These are phyloP conservation scores for Globisporangium cylindrosporum DNA, from an alignment of 352 stramenopile genomes.

Conservation along the genomic window DNA sequence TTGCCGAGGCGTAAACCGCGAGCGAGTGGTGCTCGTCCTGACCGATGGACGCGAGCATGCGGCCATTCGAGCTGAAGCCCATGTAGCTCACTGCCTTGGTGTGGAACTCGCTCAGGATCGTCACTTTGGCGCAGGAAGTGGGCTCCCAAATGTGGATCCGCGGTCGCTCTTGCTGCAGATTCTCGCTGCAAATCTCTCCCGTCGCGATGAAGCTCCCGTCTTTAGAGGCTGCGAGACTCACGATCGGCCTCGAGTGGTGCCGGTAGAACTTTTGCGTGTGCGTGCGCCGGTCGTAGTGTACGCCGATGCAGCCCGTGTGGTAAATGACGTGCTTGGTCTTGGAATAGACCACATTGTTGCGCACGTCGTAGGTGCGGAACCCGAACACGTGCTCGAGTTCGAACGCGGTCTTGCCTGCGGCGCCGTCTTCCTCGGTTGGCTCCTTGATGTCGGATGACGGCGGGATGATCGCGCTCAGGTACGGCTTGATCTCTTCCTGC, in stretches of 20 bases:
- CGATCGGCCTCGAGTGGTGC: conserved; percentile 53
- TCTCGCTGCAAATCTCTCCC: conserved; percentile 65
- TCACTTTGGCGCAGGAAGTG: conserved; percentile 42
- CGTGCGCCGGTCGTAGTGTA: conserved; percentile 64
- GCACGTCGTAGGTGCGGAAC: conserved; percentile 49
- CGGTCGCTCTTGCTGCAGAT: conserved; percentile 48
- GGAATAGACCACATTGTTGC: conserved; percentile 58
- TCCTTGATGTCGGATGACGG: conserved; percentile 36
- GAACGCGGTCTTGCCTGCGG: conserved; percentile 31
- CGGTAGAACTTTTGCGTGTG: conserved; percentile 68
- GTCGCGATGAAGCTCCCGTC: conserved; percentile 66
- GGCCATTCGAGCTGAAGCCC: conserved; percentile 42
- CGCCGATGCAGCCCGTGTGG: conserved; percentile 50
- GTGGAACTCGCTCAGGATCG: conserved; percentile 62
- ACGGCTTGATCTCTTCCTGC: conserved; percentile 57
- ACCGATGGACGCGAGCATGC: conserved; percentile 56
- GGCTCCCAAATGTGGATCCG: conserved; percentile 79
- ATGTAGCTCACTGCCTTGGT: conserved; percentile 65
- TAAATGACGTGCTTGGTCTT: conserved; percentile 68
- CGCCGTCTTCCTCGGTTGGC: conserved; percentile 36
- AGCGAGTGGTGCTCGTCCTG: conserved; percentile 79
- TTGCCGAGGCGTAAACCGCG: conserved; percentile 58
- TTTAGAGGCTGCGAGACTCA: conserved; percentile 40
- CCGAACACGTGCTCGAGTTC: conserved; percentile 73
- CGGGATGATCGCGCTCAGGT: conserved; percentile 57